Evolutionary conservation across 2,329 filamentous ascomycete species (phyloP), one percentile per base, ranked within the genome.

Genomic region (Aspergillus sp.): DNA sequence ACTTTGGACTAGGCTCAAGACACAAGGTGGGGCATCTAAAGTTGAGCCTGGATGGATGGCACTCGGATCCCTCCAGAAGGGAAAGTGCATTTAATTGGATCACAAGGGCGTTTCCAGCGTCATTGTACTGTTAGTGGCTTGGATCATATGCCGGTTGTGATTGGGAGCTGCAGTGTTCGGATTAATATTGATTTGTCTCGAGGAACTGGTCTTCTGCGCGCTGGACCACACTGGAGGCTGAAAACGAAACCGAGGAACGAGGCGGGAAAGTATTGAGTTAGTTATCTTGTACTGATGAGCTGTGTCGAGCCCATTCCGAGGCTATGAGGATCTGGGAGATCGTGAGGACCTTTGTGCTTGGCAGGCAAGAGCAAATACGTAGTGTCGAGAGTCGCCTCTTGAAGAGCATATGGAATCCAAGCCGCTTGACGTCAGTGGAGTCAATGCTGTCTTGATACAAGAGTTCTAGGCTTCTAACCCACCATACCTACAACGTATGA

Each of bases 91-190:
- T 17, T 17, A 43, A 51, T 39, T 52, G 50, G 56, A 60, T 55
- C 52, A 61, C 56, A 61, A 31, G 37, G 51, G 39, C 25, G 31
- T 54, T 17, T 33, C 48, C 49, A 52, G 58, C 52, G 52, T 60
- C 58, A 62, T 58, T 52, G 31, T 52, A 48, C 58, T 55, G 45
- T 46, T 27, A 55, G 55, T 58, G 52, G 56, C 56, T 56, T 50
- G 45, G 25, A 47, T 58, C 17, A 46, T 33, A 37, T 44, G 59
- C 41, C 21, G 25, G 23, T 19, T 49, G 25, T 12, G 35, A 35
- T 44, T 41, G 40, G 50, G 25, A 33, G 55, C 48, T 41, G 31
- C 39, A 35, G 19, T 40, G 31, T 46, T 33, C 51, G 27, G 40
- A 37, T 35, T 19, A 47, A 25, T 17, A n/a, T 41, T 50, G 12